Percentiles rank a stretch among this genome's conserved stretches.
Conservation (phyloP, 2,329 filamentous ascomycete species). For the Aspergillus oerlinghausenensis region DNA sequence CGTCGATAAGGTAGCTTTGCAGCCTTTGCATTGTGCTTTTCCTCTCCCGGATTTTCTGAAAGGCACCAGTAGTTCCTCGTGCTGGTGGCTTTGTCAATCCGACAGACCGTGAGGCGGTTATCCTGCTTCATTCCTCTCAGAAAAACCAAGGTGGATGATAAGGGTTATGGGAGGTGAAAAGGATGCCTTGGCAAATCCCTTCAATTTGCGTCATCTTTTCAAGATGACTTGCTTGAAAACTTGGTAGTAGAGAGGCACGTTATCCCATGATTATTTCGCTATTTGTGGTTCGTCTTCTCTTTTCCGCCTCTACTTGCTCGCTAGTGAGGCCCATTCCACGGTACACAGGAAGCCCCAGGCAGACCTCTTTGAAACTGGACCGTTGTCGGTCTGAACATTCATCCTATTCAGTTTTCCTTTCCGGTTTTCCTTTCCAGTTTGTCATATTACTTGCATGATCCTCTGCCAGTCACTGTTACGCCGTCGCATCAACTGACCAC, state of each 20-base stretch:
- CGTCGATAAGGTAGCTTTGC: background rate
- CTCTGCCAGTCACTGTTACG: background rate
- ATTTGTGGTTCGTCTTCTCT: background rate
- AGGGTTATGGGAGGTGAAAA: background rate
- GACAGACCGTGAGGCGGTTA: background rate
- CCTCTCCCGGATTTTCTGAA: background rate
- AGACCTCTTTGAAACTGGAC: background rate
- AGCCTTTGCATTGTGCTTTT: constrained; percentile 1
- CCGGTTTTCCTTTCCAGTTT: background rate
- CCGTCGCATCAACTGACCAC: background rate
- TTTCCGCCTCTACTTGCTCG: background rate
- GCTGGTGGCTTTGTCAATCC: background rate
- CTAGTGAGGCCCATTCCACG: background rate
- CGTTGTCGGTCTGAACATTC: background rate
- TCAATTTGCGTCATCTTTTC: background rate
- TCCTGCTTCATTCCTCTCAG: background rate
- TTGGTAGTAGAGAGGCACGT: background rate
- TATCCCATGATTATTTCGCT: background rate
- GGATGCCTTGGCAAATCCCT: background rate
- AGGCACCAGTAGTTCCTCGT: background rate
- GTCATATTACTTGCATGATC: background rate
- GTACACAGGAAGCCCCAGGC: background rate
- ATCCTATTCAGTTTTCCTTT: background rate
- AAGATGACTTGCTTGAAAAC: background rate
- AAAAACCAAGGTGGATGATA: background rate